Evolutionary conservation across 306 rosid species (phyloP).

Genomic region (Glycyrrhiza uralensis): DNA sequence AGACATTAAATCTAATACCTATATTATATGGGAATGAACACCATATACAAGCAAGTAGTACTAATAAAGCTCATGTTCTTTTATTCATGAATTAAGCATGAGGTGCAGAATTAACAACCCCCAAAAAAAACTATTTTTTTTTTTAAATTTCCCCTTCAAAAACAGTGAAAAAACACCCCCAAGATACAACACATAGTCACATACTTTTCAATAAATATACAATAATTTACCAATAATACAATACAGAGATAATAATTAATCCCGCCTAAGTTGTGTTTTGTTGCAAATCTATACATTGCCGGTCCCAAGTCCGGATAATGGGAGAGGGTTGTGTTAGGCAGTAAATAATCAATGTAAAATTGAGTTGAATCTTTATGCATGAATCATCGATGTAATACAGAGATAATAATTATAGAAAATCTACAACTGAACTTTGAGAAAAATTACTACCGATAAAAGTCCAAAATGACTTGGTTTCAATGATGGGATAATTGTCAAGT

Average conservation of each 20-base stretch:
- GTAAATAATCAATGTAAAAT: no score
- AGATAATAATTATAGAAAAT: not conserved
- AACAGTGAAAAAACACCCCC: not conserved
- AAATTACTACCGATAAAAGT: not conserved
- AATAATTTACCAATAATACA: not conserved
- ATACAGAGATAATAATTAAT: no score
- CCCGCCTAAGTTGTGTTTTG: no score
- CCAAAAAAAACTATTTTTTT: no score
- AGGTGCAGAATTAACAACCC: not conserved
- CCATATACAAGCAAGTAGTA: not conserved
- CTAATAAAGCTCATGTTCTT: not conserved
- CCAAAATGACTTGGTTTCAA: no score
- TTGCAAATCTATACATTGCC: no score
- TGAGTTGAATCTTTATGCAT: no score
- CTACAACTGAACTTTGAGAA: not conserved
- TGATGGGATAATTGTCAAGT: slow-evolving; percentile 13
- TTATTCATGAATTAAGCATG: not conserved
- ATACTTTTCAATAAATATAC: not conserved
- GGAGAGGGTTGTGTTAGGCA: no score
- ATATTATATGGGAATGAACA: not conserved
- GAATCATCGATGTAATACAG: no score
- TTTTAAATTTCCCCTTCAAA: no score
- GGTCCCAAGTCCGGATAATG: no score
- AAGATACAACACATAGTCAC: not conserved
- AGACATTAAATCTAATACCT: not conserved